Conservation (phyloP, 495 filamentous ascomycete species). For the Trichocladium antarcticum region DNA sequence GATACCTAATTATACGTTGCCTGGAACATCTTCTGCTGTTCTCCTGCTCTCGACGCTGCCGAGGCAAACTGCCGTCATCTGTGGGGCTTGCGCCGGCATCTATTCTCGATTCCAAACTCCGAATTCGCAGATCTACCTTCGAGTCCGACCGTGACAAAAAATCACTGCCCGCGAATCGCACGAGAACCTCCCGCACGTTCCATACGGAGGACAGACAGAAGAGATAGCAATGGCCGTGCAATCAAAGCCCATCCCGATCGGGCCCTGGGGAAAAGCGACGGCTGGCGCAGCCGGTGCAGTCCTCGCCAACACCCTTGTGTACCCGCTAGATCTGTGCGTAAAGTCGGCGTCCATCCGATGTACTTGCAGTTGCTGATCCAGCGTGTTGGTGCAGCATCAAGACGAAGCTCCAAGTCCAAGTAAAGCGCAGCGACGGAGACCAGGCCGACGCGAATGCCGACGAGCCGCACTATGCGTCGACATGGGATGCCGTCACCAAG, state of each 20-base stretch:
- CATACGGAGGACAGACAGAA: too few relatives aligned
- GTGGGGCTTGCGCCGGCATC: slow-evolving; percentile 7
- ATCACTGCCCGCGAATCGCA: neutral
- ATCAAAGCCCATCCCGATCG: slow-evolving; percentile 66
- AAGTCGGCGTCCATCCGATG: neutral
- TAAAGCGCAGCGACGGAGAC: slow-evolving; percentile 47
- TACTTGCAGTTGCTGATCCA: slow-evolving; percentile 8
- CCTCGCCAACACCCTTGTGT: slow-evolving; percentile 89
- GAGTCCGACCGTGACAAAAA: neutral
- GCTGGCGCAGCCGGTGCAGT: slow-evolving; percentile 91
- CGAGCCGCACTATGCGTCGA: slow-evolving; percentile 66
- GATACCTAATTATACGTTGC: neutral
- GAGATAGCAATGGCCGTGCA: slow-evolving; percentile 54
- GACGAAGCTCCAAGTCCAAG: slow-evolving; percentile 93
- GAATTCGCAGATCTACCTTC: neutral
- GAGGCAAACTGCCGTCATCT: slow-evolving; percentile 12
- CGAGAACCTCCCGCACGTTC: too few relatives aligned
- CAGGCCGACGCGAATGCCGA: slow-evolving; percentile 29
- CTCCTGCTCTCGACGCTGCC: neutral
- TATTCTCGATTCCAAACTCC: neutral
- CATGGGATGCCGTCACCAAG: slow-evolving; percentile 76
- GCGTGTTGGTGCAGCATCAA: slow-evolving; percentile 55
- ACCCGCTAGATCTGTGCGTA: slow-evolving; percentile 90
- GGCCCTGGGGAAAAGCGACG: slow-evolving; percentile 87
- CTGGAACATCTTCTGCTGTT: neutral